Conservation (phyloP, 2,329 filamentous ascomycete species). For the Hypoxylon sp. region DNA sequence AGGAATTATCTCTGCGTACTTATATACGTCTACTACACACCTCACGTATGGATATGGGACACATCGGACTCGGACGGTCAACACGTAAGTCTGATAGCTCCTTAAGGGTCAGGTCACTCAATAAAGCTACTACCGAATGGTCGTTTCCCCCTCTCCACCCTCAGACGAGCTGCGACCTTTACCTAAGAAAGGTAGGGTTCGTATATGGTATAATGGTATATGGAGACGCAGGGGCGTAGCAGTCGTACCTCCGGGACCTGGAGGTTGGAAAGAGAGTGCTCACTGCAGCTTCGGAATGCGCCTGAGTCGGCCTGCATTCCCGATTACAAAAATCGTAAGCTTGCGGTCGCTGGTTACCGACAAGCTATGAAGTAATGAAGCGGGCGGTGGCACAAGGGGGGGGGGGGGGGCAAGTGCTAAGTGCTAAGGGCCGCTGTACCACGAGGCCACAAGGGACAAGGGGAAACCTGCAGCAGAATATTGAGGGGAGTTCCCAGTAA, state of each 20-base stretch:
- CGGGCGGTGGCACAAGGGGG: slow-evolving; percentile 32
- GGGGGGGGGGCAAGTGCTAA: too few species aligned
- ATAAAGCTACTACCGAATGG: slow-evolving; percentile 35
- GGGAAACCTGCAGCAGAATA: slow-evolving; percentile 2
- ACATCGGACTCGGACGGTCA: slow-evolving; percentile 16
- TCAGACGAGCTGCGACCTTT: slow-evolving; percentile 25
- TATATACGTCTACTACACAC: slow-evolving; percentile 26
- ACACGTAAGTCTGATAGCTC: slow-evolving; percentile 29
- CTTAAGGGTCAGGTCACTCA: slow-evolving; percentile 13
- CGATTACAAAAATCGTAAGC: neutral
- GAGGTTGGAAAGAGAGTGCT: slow-evolving; percentile 13
- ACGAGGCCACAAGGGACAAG: too few species aligned
- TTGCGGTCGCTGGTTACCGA: slow-evolving; percentile 40
- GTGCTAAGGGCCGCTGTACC: too few species aligned
- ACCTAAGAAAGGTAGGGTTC: slow-evolving; percentile 17
- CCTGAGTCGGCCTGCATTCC: slow-evolving; percentile 35
- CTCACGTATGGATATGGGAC: slow-evolving; percentile 11
- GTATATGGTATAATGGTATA: too few species aligned
- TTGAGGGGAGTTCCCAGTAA: slow-evolving; percentile 36
- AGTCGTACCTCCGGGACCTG: slow-evolving; percentile 29
- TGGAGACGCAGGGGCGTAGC: slow-evolving; percentile 34
- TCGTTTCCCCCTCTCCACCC: slow-evolving; percentile 6
- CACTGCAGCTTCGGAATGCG: slow-evolving; percentile 40
- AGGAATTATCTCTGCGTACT: slow-evolving; percentile 21
- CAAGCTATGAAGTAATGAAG: slow-evolving; percentile 21